phyloP scores from a whole-genome alignment of 129 eudicot genomes.

The Lactuca saligna region DNA sequence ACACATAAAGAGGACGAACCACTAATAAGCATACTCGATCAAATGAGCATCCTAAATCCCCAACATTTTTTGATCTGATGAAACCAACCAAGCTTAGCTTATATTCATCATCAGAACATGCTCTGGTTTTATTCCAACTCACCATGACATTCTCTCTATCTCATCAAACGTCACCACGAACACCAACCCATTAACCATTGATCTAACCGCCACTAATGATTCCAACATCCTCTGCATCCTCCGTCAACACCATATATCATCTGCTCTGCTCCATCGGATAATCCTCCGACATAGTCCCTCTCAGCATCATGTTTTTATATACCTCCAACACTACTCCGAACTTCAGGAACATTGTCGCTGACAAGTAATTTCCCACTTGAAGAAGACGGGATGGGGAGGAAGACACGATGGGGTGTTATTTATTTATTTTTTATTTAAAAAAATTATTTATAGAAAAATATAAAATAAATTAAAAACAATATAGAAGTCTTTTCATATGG shows the following conservation, averaged over 20 bases:
- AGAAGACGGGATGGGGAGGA: too few relatives aligned
- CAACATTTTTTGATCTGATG: slow-evolving; percentile 52
- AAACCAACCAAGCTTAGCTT: slow-evolving; percentile 84
- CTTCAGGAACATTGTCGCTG: slow-evolving; percentile 59
- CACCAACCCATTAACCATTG: slow-evolving; percentile 74
- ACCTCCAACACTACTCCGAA: slow-evolving; percentile 68
- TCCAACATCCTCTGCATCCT: slow-evolving; percentile 75
- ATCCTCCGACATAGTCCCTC: slow-evolving; percentile 69
- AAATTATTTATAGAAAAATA: too few relatives aligned
- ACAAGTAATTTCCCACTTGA: background rate
- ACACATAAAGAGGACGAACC: slow-evolving; percentile 34
- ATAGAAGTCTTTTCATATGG: too few relatives aligned
- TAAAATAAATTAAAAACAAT: too few relatives aligned
- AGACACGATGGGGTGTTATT: too few relatives aligned
- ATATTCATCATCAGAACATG: slow-evolving; percentile 77
- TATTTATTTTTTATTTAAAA: too few relatives aligned
- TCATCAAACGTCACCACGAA: slow-evolving; percentile 75
- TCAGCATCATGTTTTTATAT: slow-evolving; percentile 49
- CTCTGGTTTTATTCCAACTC: slow-evolving; percentile 89
- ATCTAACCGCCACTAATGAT: slow-evolving; percentile 90
- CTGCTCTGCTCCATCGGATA: slow-evolving; percentile 51
- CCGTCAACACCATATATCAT: slow-evolving; percentile 93
- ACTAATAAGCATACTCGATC: slow-evolving; percentile 86
- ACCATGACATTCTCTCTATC: slow-evolving; percentile 91
- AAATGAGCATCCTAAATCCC: slow-evolving; percentile 52